Evolutionary conservation across 129 eudicot genomes (phyloP).

Genomic region (Oenanthe sinensis): DNA sequence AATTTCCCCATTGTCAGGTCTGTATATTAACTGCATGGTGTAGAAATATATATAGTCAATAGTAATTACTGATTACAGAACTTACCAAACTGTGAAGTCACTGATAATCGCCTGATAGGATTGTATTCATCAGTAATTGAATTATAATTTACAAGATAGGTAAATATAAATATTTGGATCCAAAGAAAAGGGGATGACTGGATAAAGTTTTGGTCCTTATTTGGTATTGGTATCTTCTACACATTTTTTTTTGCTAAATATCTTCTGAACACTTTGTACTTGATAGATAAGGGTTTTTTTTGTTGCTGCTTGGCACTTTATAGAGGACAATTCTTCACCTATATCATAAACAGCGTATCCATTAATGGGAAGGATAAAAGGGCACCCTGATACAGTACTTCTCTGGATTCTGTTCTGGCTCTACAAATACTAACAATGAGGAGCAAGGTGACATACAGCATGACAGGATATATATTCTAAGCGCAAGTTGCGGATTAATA

Average conservation of each 20-base stretch:
- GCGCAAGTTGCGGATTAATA: background rate
- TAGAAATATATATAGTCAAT: background rate
- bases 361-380: background rate
- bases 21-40: conserved; percentile 76
- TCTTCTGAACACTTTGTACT: background rate
- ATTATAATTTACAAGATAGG: background rate
- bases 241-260: no score
- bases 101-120: background rate
- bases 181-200: background rate
- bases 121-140: background rate
- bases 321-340: background rate
- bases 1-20: conserved; percentile 93
- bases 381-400: background rate
- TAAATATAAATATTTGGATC: background rate
- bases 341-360: background rate
- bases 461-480: background rate
- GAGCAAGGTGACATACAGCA: background rate
- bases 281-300: background rate
- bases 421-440: background rate
- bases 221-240: no score
- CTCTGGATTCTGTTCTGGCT: background rate
- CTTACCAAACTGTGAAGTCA: background rate
- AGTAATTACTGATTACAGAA: background rate
- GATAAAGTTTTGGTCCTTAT: background rate
- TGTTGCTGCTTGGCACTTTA: background rate